A percentile compares a stretch with the other conserved stretches of the same genome.
Evolutionary conservation across 1,284 basidiomycete species (phyloP).

Genomic region (Moesziomyces sp.): DNA sequence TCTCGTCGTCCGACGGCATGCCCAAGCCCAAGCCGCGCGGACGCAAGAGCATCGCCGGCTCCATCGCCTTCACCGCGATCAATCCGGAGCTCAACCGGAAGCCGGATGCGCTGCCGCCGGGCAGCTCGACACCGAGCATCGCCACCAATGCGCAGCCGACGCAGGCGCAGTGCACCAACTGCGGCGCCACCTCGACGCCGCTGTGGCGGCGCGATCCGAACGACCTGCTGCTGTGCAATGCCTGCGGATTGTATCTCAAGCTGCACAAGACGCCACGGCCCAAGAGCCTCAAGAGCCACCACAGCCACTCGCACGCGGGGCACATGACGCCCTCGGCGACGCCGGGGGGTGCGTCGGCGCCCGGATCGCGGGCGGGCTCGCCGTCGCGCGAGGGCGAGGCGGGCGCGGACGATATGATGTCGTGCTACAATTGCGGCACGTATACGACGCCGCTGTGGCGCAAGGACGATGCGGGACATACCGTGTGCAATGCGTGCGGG

Average conservation of each 20-base stretch:
- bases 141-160: slow-evolving; percentile 28
- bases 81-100: slow-evolving; percentile 38
- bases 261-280: slow-evolving; percentile 65
- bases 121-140: slow-evolving; percentile 18
- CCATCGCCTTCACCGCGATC: slow-evolving; percentile 44
- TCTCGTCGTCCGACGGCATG: slow-evolving; percentile 12
- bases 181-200: slow-evolving; percentile 61
- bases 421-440: slow-evolving; percentile 65
- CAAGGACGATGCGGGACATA: slow-evolving; percentile 60
- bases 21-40: slow-evolving; percentile 40
- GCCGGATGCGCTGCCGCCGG: slow-evolving; percentile 15
- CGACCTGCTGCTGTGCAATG: slow-evolving; percentile 62
- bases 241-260: slow-evolving; percentile 65
- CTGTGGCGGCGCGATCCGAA: slow-evolving; percentile 63
- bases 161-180: slow-evolving; percentile 61
- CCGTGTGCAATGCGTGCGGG: slow-evolving; percentile 64
- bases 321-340: slow-evolving; percentile 49
- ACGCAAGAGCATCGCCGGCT: slow-evolving; percentile 40
- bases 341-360: slow-evolving; percentile 42
- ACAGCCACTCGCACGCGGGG: slow-evolving; percentile 48
- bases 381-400: slow-evolving; percentile 31
- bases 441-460: slow-evolving; percentile 65
- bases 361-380: slow-evolving; percentile 34
- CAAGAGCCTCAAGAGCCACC: slow-evolving; percentile 55
- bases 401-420: slow-evolving; percentile 39